Evolutionary conservation across 805 yeast genomes (phyloP), one percentile per base, ranked within the genome.

Genomic region (Torulaspora microellipsoides): DNA sequence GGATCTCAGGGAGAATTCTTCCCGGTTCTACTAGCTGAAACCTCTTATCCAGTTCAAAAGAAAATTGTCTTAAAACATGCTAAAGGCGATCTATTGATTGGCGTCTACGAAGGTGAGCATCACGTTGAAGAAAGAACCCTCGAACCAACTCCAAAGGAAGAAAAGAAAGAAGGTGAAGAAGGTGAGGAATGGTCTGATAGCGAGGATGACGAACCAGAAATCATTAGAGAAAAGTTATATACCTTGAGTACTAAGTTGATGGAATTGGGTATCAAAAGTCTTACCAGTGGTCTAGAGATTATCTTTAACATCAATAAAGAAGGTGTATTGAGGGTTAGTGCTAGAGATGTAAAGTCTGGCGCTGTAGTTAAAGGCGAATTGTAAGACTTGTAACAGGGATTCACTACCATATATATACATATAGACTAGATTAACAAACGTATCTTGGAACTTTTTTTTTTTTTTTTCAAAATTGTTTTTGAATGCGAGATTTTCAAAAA

Each of bases 1-100:
- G 81, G 77, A 57, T 81, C 80, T 34, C 79, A 80, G 43, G 91
- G 88, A 55, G 71, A 73, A 46, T 86, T 89, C 63, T 75, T 79
- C 46, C 78, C 91, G 33, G 72, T 93, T 34, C 69, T 93, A 42
- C 81, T 84, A 48, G 77, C 81, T 40, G 91, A 89, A 70, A 86
- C 98, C 42, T 86, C 96, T 25, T 81, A 81, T 67, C 99, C 99
- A 54, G 85, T 87, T 61, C 85, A 87, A 69, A 85, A 83, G 69
- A 71, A 87, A 12, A 57, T 85, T 48, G 70, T 78, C 40, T 74
- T 91, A 55, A 73, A 77, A 52, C 81, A 82, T 40, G 72, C 75
- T 49, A 76, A 72, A 36, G 81, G 77, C 43, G 75, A 81, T 46
- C 85, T 80, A 34, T 69, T 80, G 42, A 66, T 93, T 48, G 81